phyloP scores from a whole-genome alignment of 495 filamentous ascomycete genomes.

The Xanthoparmelia taractica region DNA sequence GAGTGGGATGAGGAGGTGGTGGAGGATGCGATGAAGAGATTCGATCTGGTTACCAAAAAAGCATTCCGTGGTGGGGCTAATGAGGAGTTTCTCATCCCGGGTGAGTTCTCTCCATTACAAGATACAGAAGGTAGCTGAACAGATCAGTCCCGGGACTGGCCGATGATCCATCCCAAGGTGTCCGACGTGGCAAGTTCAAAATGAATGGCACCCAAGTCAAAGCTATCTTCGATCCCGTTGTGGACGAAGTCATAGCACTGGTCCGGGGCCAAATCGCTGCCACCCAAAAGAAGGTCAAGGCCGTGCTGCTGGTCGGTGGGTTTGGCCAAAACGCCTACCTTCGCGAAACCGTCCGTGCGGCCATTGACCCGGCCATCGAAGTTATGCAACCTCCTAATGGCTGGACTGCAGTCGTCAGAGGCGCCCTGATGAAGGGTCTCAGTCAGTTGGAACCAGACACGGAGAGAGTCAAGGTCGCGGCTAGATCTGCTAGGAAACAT shows the following conservation, averaged over 20 bases:
- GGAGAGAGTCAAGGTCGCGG: constrained; percentile 27
- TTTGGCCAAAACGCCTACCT: constrained; percentile 62
- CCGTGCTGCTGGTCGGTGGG: constrained; percentile 59
- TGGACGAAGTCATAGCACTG: constrained; percentile 54
- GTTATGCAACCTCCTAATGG: constrained; percentile 28
- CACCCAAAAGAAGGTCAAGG: constrained; percentile 29
- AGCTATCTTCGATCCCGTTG: constrained; percentile 59
- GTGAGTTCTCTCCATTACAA: not conserved
- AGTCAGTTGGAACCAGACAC: constrained; percentile 25
- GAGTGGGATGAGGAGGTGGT: constrained; percentile 54
- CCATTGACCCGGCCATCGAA: constrained; percentile 20
- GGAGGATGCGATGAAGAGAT: constrained; percentile 38
- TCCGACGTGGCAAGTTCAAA: constrained; percentile 58
- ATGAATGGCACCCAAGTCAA: constrained; percentile 54
- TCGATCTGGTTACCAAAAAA: constrained; percentile 25
- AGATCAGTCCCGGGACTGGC: constrained; percentile 25
- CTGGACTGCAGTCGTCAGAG: constrained; percentile 39
- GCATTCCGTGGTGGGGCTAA: constrained; percentile 18
- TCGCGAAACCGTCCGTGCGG: constrained; percentile 19
- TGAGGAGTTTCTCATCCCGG: constrained; percentile 26
- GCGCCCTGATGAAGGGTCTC: constrained; percentile 36
- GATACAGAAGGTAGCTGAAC: not conserved
- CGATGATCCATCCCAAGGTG: constrained; percentile 45
- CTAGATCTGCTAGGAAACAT: constrained; percentile 34
- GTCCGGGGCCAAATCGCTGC: constrained; percentile 53